Evolutionary conservation across 495 filamentous ascomycete genomes (phyloP).

Genomic region (Penicillium crystallinum): DNA sequence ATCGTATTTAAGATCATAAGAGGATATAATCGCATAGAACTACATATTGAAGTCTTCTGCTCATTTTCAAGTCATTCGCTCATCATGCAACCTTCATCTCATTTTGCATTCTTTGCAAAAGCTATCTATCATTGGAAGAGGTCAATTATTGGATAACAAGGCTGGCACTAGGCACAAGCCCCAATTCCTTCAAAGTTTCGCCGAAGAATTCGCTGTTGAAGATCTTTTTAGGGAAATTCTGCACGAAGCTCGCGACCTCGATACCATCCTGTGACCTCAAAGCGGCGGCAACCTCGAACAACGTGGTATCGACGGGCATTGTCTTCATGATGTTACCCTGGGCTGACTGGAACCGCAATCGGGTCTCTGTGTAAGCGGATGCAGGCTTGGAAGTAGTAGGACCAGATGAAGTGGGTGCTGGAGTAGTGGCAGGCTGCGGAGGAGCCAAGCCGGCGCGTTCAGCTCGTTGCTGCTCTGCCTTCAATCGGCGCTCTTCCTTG

Average conservation of each 20-base stretch:
- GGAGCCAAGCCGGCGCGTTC: slow-evolving; percentile 67
- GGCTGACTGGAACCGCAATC: slow-evolving; percentile 74
- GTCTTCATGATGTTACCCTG: slow-evolving; percentile 74
- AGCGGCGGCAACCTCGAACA: slow-evolving; percentile 85
- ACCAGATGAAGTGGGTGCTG: slow-evolving; percentile 34
- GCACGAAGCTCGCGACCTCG: slow-evolving; percentile 68
- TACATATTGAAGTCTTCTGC: too few species aligned
- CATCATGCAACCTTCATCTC: neutral
- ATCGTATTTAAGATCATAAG: too few species aligned
- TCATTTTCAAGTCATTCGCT: neutral
- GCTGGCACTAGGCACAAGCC: slow-evolving; percentile 81
- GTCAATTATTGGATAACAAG: slow-evolving; percentile 60
- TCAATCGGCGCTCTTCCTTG: slow-evolving; percentile 75
- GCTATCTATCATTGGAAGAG: neutral
- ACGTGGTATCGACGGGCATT: slow-evolving; percentile 75
- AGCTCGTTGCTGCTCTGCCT: slow-evolving; percentile 79
- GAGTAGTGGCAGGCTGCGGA: slow-evolving; percentile 33
- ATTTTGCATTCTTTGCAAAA: slow-evolving; percentile 10
- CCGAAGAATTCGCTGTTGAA: slow-evolving; percentile 79
- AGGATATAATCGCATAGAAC: too few species aligned
- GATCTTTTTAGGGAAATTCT: slow-evolving; percentile 82
- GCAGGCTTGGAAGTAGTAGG: slow-evolving; percentile 52
- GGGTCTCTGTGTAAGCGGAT: slow-evolving; percentile 68
- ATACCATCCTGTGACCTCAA: slow-evolving; percentile 59
- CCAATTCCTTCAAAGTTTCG: slow-evolving; percentile 87